Evolutionary conservation across 768 basidiomycete species (phyloP), one percentile per base, ranked within the genome.

Genomic region (Boletus rubropictus): DNA sequence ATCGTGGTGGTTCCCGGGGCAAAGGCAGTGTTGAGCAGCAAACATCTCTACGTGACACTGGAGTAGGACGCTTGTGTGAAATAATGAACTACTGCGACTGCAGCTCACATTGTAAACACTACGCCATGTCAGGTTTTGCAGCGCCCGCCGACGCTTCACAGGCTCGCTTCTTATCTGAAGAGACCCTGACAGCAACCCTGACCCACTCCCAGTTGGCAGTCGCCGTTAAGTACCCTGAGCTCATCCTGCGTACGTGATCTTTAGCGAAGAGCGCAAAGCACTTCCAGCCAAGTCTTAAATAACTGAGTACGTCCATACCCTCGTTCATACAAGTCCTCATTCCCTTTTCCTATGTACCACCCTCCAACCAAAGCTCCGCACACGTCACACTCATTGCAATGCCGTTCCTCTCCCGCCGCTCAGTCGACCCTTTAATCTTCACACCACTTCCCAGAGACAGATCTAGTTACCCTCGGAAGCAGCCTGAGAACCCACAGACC

Each of bases 1-100:
- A 89, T 97, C 50, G 86, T 98, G 27, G 67, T 98, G 4, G 80
- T 91, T 18, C 86, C 89, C 0, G 80, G 76, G 14, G 80, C 86
- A 41, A 78, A 65, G 60, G 86, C 80, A 17, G 69, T 85, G 7
- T 59, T 89, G 46, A 78, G 82, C 39, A 82, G 79, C 46, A 83
- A 80, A 53, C 86, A 89, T 63, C 61, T 92, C 66, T 73, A 74
- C 38, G 72, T 80, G 54, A 74, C 71, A 2, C 55, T 80, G 1
- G 52, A 60, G 73, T 65, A 63, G 51, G 35, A 40, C 7, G 6
- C 5, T 14, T 3, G 4, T 8, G 8, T 33, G 4, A 9, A 35
- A 45, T 8, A 7, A 28, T 4, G 10, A 28, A 28, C 28, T 1
- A 39, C 22, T 27, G 39, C 25, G 31, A 10, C 25, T 27, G 25